Evolutionary conservation across 345 rosid genomes (phyloP).

Genomic region (Brassica napus): Da-Ae NC_063437.1:629001-629500

Average conservation of each 20-base stretch:
- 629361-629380: conserved; percentile 3
- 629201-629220: conserved; percentile 26
- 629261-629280: conserved; percentile 36
- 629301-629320: background rate
- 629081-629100: too few relatives aligned
- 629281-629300: conserved; percentile 22
- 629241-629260: conserved; percentile 40
- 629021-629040: too few relatives aligned
- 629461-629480: background rate
- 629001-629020: too few relatives aligned
- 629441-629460: conserved; percentile 1
- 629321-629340: background rate
- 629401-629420: conserved; percentile 37
- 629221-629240: conserved; percentile 32
- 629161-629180: too few relatives aligned
- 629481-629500: background rate
- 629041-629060: too few relatives aligned
- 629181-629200: background rate
- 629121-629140: too few relatives aligned
- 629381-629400: conserved; percentile 33
- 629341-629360: background rate
- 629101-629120: too few relatives aligned
- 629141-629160: too few relatives aligned
- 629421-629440: conserved; percentile 38
- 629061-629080: too few relatives aligned